These are phyloP conservation scores for Debaryomyces subglobosus DNA, from an alignment of 1,139 yeast species.

Conservation along the genomic window DNA sequence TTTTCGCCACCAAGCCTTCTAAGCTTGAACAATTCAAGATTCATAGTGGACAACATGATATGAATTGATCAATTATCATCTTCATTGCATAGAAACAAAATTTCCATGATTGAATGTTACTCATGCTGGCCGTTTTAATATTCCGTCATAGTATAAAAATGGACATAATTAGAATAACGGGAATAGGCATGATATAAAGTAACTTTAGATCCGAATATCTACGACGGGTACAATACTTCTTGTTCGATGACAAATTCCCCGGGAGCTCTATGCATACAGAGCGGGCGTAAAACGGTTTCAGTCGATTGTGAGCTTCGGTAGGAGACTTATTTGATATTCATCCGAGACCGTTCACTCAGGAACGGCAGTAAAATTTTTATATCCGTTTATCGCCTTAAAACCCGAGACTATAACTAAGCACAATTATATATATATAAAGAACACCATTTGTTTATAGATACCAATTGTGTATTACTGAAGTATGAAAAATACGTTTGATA, in stretches of 20 bases:
- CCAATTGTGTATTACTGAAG: background rate
- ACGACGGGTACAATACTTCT: background rate
- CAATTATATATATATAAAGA: background rate
- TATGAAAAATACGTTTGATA: constrained; percentile 1
- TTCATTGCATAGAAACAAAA: background rate
- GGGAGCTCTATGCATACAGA: background rate
- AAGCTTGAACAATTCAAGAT: background rate
- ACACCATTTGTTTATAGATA: background rate
- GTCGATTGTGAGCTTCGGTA: background rate
- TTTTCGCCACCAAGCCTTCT: background rate
- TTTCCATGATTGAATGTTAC: background rate
- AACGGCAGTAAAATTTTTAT: background rate
- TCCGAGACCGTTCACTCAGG: background rate
- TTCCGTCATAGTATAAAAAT: background rate
- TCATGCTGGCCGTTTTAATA: background rate
- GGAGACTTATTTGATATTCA: background rate
- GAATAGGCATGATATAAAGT: background rate
- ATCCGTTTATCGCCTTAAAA: background rate
- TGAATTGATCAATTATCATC: background rate
- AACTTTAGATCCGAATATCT: background rate
- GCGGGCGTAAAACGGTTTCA: background rate
- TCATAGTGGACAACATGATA: background rate
- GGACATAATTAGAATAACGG: too few relatives aligned
- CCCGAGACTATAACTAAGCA: constrained; percentile 1
- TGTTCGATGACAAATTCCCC: background rate